These are phyloP conservation scores for Cutaneotrichosporon cyanovorans DNA, from an alignment of 1,284 basidiomycete genomes.

Conservation along the genomic window DNA sequence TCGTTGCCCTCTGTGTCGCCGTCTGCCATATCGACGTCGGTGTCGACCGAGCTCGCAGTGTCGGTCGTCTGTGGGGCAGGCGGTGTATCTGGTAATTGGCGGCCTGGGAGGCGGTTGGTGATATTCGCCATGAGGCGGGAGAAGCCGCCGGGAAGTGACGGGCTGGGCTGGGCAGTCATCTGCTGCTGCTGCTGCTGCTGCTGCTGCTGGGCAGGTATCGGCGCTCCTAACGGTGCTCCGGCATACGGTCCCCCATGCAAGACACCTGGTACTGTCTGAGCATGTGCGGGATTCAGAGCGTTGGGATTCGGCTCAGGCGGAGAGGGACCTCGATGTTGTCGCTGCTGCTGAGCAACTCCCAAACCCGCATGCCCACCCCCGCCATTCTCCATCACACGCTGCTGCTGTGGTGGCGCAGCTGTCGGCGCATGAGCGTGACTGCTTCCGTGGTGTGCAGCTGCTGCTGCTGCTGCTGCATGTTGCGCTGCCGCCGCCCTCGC, in stretches of 20 bases:
- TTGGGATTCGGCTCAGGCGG: not conserved
- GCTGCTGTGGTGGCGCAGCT: too few relatives aligned
- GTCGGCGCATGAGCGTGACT: not conserved
- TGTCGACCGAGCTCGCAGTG: slow-evolving; percentile 19
- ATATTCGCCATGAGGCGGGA: not conserved
- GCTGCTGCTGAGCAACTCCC: too few relatives aligned
- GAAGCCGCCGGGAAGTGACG: not conserved
- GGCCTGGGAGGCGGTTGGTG: slow-evolving; percentile 6
- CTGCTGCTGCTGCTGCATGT: not conserved
- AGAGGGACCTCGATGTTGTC: too few relatives aligned
- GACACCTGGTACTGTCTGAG: too few relatives aligned
- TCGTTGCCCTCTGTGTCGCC: slow-evolving; percentile 32
- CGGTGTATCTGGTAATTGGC: not conserved
- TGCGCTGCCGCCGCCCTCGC: not conserved
- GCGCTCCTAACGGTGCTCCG: not conserved
- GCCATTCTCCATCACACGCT: too few relatives aligned
- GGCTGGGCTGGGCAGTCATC: not conserved
- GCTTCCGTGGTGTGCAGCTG: not conserved
- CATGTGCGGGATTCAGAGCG: too few relatives aligned
- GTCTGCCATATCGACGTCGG: slow-evolving; percentile 44
- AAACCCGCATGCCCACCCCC: too few relatives aligned
- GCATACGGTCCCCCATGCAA: not conserved
- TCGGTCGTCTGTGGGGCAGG: not conserved
- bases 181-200: not conserved
- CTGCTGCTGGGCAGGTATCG: not conserved